These are phyloP conservation scores for Microdochium nivale DNA, from an alignment of 2,329 filamentous ascomycete genomes.

Conservation along the genomic window DNA sequence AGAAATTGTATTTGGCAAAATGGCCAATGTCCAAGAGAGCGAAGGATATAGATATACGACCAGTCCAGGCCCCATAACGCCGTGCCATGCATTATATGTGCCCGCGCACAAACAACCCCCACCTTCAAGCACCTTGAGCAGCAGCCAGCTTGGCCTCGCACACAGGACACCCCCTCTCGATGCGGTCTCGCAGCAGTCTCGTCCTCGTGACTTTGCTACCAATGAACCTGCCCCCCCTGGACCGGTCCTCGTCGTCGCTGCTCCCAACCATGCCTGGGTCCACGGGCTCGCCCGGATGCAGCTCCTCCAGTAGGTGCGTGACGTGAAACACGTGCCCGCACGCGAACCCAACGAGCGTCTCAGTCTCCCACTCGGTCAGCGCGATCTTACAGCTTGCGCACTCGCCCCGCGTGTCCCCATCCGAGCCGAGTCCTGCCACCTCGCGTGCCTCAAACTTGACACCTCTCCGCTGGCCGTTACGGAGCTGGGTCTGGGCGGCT, in stretches of 20 bases:
- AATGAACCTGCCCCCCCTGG: constrained; percentile 52
- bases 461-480: constrained; percentile 70
- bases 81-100: not conserved
- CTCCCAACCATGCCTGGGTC: constrained; percentile 29
- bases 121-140: constrained; percentile 3
- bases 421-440: constrained; percentile 31
- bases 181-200: constrained; percentile 62
- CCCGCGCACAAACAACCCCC: too few species aligned
- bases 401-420: constrained; percentile 32
- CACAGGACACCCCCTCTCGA: constrained; percentile 56
- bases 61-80: not conserved
- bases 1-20: too few species aligned
- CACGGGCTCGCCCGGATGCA: constrained; percentile 34
- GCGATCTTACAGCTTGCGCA: constrained; percentile 49
- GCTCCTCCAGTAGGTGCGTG: constrained; percentile 53
- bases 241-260: constrained; percentile 31
- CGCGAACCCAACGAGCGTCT: constrained; percentile 71
- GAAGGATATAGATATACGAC: not conserved
- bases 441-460: constrained; percentile 76
- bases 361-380: constrained; percentile 53
- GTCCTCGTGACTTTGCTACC: constrained; percentile 85
- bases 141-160: constrained; percentile 31
- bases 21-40: not conserved
- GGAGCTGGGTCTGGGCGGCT: constrained; percentile 69
- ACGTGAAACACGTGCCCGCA: constrained; percentile 80